Percentiles rank a stretch among this genome's conserved stretches.
Conservation (phyloP, 2,329 filamentous ascomycete genomes). For the Pseudogymnoascus sp. region DNA sequence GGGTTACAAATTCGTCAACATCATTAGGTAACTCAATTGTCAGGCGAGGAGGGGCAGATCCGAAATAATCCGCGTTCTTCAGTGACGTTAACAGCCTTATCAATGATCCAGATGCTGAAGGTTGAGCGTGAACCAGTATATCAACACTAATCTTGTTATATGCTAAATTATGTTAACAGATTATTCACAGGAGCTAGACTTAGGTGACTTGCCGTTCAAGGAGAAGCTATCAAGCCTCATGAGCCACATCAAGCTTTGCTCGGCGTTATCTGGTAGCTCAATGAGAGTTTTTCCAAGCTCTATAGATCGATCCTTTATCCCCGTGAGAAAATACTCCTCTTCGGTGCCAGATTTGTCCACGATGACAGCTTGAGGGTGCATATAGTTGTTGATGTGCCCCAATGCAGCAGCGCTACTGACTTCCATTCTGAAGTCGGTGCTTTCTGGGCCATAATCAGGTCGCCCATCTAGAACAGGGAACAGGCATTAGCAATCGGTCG, state of each 20-base stretch:
- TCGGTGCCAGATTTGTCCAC: slow-evolving; percentile 63
- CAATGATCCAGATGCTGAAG: slow-evolving; percentile 64
- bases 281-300: slow-evolving; percentile 57
- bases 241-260: slow-evolving; percentile 66
- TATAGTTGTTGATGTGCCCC: slow-evolving; percentile 63
- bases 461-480: slow-evolving; percentile 55
- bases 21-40: slow-evolving; percentile 75
- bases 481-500: slow-evolving; percentile 15
- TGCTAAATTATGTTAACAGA: slow-evolving; percentile 37
- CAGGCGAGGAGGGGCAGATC: slow-evolving; percentile 61
- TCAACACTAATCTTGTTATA: slow-evolving; percentile 78
- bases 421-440: slow-evolving; percentile 63
- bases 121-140: slow-evolving; percentile 71
- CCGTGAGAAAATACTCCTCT: slow-evolving; percentile 59
- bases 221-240: slow-evolving; percentile 67
- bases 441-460: slow-evolving; percentile 63
- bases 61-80: slow-evolving; percentile 65
- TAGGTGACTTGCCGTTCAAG: slow-evolving; percentile 47
- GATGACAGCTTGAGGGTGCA: slow-evolving; percentile 71
- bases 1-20: slow-evolving; percentile 57
- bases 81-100: slow-evolving; percentile 73
- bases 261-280: slow-evolving; percentile 59
- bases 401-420: slow-evolving; percentile 58
- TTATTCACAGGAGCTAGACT: slow-evolving; percentile 8
- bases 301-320: slow-evolving; percentile 48